Evolutionary conservation across 2,329 filamentous ascomycete species (phyloP), one percentile per base, ranked within the genome.

Genomic region (Pyrenochaeta sp.): DNA sequence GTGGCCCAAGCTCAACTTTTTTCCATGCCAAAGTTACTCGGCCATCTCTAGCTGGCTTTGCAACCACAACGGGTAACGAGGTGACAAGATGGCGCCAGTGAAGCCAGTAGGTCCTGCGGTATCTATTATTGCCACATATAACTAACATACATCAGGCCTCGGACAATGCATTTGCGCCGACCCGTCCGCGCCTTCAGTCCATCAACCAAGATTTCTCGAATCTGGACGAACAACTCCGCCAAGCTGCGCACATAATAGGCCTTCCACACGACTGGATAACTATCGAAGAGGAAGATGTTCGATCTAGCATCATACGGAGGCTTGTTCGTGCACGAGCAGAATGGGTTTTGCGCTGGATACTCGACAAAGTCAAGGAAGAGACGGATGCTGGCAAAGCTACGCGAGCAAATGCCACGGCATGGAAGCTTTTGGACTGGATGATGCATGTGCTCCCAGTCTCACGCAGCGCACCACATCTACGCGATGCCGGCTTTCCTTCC

Each of bases 381-480:
- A 68, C 69, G 34, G 77, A 72, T 42, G 64, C 61, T 34, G 70
- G 77, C 25, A 68, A 52, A 22, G 69, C 71, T 46, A 82, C 81
- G 52, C 80, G 82, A 50, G 72, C 77, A 34, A 78, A 81, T 42
- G 62, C 74, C n/a, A 68, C 69, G 45, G 78, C 81, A 30, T 88
- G 85, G 90, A 81, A 79, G 30, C 83, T 92, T 36, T 74, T 93
- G 25, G 81, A 82, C 44, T 84, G 83, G 57, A 81, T 90, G 47
- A 83, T 91, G 52, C 80, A 83, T 49, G 80, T 87, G n/a, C 86
- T 94, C 19, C 89, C 91, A 0, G 80, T 88, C 0, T 88, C 90
- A 45, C 88, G 87, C 10, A 81, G 91, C 25, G 90, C 91, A 8
- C 88, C 88, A 56, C 87, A 90, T 3, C 82, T 96, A 6, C 88